Conservation (phyloP, 73 alveolate species). For the Paramecium octaurelia region DNA sequence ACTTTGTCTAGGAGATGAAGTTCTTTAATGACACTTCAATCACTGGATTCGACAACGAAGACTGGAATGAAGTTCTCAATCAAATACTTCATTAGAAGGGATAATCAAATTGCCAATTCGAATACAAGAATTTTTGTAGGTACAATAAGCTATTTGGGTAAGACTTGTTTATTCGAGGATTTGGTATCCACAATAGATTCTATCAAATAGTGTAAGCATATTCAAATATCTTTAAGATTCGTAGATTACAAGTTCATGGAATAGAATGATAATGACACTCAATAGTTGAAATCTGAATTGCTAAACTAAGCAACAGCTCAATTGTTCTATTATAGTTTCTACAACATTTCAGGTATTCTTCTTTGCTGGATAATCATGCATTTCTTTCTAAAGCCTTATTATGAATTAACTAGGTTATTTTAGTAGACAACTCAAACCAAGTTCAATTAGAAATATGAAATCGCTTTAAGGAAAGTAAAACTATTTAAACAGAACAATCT, state of each 20-base stretch:
- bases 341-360: not conserved
- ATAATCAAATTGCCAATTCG: not conserved
- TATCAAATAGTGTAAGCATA: not conserved
- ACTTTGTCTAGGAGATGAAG: not conserved
- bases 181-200: not conserved
- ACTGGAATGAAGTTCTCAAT: not conserved
- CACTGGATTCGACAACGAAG: not conserved
- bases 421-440: not conserved
- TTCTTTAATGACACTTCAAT: not conserved
- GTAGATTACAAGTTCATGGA: constrained; percentile 2
- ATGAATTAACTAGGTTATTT: not conserved
- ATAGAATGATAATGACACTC: not conserved
- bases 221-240: not conserved
- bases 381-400: not conserved
- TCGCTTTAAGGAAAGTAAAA: not conserved
- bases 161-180: not conserved
- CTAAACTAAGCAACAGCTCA: not conserved
- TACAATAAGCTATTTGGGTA: not conserved
- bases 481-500: not conserved
- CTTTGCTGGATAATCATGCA: not conserved
- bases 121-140: not conserved
- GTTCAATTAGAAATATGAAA: not conserved
- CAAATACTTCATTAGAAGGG: not conserved
- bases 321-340: not conserved
- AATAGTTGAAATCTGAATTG: not conserved